Conservation (phyloP, 2,329 filamentous ascomycete genomes). For the Aspergillus sojae region DNA sequence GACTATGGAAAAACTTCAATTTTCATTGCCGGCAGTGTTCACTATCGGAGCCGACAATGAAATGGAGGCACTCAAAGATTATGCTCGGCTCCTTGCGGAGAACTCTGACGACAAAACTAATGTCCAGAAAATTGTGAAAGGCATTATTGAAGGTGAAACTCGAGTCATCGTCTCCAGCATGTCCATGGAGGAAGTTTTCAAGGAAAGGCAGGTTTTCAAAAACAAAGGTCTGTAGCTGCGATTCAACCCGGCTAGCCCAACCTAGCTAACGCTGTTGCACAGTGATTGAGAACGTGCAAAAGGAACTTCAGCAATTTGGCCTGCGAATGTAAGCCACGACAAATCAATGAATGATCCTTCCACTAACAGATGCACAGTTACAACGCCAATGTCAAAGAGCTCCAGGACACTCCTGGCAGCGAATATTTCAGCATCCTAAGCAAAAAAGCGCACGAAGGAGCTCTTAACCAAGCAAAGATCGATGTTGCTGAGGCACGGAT, state of each 20-base stretch:
- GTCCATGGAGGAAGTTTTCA: slow-evolving; percentile 93
- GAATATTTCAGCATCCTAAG: slow-evolving; percentile 82
- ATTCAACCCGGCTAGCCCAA: not conserved
- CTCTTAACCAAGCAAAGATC: slow-evolving; percentile 74
- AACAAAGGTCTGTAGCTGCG: slow-evolving; percentile 55
- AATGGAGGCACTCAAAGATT: slow-evolving; percentile 72
- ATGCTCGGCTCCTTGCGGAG: slow-evolving; percentile 75
- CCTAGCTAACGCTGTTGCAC: not conserved
- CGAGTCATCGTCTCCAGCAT: slow-evolving; percentile 80
- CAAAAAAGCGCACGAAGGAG: slow-evolving; percentile 82
- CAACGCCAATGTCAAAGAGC: slow-evolving; percentile 80
- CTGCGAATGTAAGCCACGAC: slow-evolving; percentile 61
- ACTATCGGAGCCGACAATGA: slow-evolving; percentile 81
- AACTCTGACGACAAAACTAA: slow-evolving; percentile 63
- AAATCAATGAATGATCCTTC: not conserved
- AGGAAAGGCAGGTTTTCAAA: slow-evolving; percentile 76
- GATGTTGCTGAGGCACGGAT: slow-evolving; percentile 62
- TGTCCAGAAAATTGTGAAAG: slow-evolving; percentile 83
- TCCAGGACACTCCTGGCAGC: slow-evolving; percentile 79
- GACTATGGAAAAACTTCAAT: slow-evolving; percentile 86
- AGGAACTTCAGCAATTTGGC: slow-evolving; percentile 79
- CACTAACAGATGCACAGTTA: slow-evolving; percentile 46
- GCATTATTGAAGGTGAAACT: slow-evolving; percentile 87
- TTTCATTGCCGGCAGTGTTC: slow-evolving; percentile 80
- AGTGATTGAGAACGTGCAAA: slow-evolving; percentile 74